Evolutionary conservation across 2,329 filamentous ascomycete genomes (phyloP), one percentile per base, ranked within the genome.

Genomic region (Tolypocladium tundrense): DNA sequence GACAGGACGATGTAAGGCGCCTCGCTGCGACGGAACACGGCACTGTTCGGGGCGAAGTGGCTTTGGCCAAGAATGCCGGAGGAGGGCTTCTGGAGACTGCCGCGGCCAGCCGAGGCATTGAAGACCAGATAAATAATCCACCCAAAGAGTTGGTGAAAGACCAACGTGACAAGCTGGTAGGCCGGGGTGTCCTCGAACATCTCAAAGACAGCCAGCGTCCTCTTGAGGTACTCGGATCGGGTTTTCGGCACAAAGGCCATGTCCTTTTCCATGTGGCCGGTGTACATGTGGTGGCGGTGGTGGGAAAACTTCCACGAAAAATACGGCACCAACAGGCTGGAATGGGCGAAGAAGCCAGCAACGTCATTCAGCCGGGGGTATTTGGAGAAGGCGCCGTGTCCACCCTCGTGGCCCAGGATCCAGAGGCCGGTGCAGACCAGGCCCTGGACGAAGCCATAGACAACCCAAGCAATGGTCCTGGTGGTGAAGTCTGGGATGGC

Each of bases 241-340:
- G 84, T 51, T 4, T n/a, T 35, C 1, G 48, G 84, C 19, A 86
- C 83, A 60, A 85, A 86, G 24, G 80, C 83, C 68, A 84, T 86
- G 68, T 88, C 85, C 73, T 83, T 84, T 59, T 85, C 79, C 75
- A 87, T 84, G 73, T 88, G 80, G 62, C 84, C 84, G 45, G 83
- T 85, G 71, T 82, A 86, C 63, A 80, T 81, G 73, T 90, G 87
- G 72, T 90, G 87, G 55, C 85, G 80, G 59, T 80, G 79, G 70
- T 90, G 87, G 41, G 81, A 85, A 69, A 84, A 84, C 73, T 87
- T 85, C 86, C 87, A 90, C 55, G 82, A 84, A 73, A 88, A 88
- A 73, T 86, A 90, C 4, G 87, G 87, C 1, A 88, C 85, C 60
- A 87, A 70, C 43, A 89, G 76, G 59, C 80, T 75, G 9, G 82